Evolutionary conservation across 2,329 filamentous ascomycete species (phyloP).

Genomic region (Rutstroemia sp.): DNA sequence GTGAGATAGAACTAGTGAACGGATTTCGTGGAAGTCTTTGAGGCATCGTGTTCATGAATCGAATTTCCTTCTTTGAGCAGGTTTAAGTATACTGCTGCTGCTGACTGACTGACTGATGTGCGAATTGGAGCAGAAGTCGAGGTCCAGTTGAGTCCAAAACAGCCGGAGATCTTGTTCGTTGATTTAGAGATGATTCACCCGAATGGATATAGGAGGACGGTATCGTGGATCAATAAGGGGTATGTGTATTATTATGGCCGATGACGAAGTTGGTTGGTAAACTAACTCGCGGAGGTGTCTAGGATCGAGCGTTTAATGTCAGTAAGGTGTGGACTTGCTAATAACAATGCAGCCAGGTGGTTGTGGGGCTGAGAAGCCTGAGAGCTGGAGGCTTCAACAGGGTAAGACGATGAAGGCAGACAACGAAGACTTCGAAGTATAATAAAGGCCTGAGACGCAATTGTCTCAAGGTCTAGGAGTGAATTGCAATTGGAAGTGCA

Average conservation of each 20-base stretch:
- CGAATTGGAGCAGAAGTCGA: neutral
- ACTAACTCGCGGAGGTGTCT: constrained; percentile 13
- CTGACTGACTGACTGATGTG: neutral
- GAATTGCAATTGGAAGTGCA: neutral
- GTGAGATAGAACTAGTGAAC: constrained; percentile 27
- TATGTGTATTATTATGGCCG: neutral
- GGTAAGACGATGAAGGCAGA: constrained; percentile 5
- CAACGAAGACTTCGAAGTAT: constrained; percentile 3
- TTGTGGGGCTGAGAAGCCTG: constrained; percentile 2
- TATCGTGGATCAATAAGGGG: constrained; percentile 14
- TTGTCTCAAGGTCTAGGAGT: constrained; percentile 6
- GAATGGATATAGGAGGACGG: constrained; percentile 3
- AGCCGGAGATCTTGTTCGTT: constrained; percentile 1
- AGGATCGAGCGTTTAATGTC: constrained; percentile 5
- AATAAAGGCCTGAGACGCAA: constrained; percentile 1
- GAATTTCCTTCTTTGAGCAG: constrained; percentile 11
- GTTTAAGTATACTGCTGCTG: constrained; percentile 5
- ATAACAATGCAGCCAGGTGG: constrained; percentile 5
- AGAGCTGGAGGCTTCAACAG: neutral
- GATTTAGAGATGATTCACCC: neutral
- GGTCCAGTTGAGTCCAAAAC: neutral
- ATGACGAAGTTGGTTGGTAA: constrained; percentile 6
- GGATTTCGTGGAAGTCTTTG: constrained; percentile 31
- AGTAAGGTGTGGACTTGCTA: constrained; percentile 6
- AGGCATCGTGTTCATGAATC: constrained; percentile 28